Percentiles rank a stretch among this genome's conserved stretches.
Evolutionary conservation across 495 filamentous ascomycete genomes (phyloP).

Genomic region (Xylaria bambusicola): DNA sequence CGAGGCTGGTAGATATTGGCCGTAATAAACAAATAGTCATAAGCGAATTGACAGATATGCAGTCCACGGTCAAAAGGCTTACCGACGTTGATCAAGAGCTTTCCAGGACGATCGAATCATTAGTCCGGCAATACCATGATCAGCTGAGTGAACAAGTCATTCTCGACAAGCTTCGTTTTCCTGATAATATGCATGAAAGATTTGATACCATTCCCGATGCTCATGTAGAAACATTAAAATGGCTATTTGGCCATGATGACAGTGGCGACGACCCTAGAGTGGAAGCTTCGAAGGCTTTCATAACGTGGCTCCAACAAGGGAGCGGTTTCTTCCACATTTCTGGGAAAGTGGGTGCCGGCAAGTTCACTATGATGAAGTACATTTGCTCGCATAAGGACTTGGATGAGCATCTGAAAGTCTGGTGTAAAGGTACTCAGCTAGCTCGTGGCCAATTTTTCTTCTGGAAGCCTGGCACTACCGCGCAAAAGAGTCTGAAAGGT

Average conservation of each 20-base stretch:
- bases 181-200: constrained; percentile 6
- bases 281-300: background rate
- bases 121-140: background rate
- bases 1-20: background rate
- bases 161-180: constrained; percentile 1
- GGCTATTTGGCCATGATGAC: background rate
- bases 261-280: background rate
- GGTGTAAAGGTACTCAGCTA: constrained; percentile 17
- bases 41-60: background rate
- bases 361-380: constrained; percentile 29
- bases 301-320: constrained; percentile 6
- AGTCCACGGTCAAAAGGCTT: background rate
- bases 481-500: constrained; percentile 22
- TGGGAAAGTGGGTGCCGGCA: constrained; percentile 25
- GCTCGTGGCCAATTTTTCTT: constrained; percentile 22
- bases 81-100: background rate
- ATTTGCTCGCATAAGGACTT: constrained; percentile 15
- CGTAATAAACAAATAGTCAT: background rate
- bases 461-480: constrained; percentile 17
- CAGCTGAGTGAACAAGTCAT: background rate
- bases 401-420: constrained; percentile 11
- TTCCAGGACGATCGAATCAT: background rate
- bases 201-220: background rate
- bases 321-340: constrained; percentile 22
- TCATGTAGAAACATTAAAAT: background rate